Conservation (phyloP, 202 grass and related monocot species). For the Carex arenaria region DNA sequence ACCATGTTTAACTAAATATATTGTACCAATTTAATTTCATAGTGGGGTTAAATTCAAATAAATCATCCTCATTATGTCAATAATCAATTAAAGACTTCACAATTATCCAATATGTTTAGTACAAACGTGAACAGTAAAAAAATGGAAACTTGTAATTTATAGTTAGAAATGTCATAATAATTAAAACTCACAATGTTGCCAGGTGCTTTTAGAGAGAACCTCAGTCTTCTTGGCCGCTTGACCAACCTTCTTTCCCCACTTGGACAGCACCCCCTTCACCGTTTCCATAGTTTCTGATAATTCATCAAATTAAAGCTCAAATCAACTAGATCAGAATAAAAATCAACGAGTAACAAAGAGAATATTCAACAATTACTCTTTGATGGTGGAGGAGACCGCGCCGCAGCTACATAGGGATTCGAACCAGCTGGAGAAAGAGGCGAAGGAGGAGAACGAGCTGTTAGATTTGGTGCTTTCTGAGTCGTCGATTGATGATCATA, state of each 20-base stretch:
- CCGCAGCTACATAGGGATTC: constrained; percentile 57
- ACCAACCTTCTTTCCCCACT: constrained; percentile 72
- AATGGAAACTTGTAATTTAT: neutral
- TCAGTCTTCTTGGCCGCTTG: constrained; percentile 64
- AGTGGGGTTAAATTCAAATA: neutral
- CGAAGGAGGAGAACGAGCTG: neutral
- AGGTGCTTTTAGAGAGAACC: constrained; percentile 80
- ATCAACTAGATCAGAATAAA: neutral
- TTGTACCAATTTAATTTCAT: neutral
- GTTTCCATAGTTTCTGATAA: constrained; percentile 52
- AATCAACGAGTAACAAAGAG: neutral
- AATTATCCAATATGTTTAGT: neutral
- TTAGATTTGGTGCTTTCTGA: neutral
- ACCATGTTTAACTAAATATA: neutral
- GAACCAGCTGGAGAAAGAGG: constrained; percentile 24
- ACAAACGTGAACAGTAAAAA: neutral
- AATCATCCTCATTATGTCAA: neutral
- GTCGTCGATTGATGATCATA: constrained; percentile 12
- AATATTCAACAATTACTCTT: constrained; percentile 33
- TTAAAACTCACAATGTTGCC: constrained; percentile 66
- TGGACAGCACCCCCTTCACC: constrained; percentile 59
- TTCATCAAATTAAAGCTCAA: neutral
- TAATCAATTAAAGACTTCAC: neutral
- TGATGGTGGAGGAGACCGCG: constrained; percentile 24
- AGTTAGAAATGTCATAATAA: neutral